Conservation (phyloP, 768 basidiomycete genomes). For the Trametes meyenii region DNA sequence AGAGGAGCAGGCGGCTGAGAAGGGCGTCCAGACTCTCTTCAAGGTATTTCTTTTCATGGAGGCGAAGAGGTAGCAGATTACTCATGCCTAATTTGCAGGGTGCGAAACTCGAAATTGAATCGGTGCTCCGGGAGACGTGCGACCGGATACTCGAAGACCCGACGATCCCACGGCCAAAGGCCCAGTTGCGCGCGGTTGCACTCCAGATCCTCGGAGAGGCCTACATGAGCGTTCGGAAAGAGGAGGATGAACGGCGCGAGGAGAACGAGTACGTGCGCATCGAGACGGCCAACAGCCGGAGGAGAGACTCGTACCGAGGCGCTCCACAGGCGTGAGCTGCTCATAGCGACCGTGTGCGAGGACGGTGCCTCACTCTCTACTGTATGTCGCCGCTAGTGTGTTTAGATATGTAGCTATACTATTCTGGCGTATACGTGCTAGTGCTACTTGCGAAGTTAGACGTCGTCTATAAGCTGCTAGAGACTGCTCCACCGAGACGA, state of each 20-base stretch:
- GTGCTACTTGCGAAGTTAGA: no score
- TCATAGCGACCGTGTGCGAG: background rate
- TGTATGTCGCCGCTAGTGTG: background rate
- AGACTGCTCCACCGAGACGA: background rate
- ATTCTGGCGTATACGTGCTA: background rate
- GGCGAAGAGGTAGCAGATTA: background rate
- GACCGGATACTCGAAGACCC: slow-evolving; percentile 74
- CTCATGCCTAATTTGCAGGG: slow-evolving; percentile 50
- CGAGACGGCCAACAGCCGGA: slow-evolving; percentile 71
- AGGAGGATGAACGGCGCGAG: slow-evolving; percentile 46
- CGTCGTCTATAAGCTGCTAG: no score
- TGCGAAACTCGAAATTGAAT: slow-evolving; percentile 89
- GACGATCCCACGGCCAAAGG: slow-evolving; percentile 53
- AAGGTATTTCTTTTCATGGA: slow-evolving; percentile 51
- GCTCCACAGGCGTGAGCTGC: background rate
- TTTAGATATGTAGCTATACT: background rate
- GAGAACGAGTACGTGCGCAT: slow-evolving; percentile 84
- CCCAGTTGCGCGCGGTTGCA: slow-evolving; percentile 75
- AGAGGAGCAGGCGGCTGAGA: slow-evolving; percentile 93
- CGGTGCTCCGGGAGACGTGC: slow-evolving; percentile 85
- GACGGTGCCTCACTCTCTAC: background rate
- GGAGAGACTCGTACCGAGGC: slow-evolving; percentile 35
- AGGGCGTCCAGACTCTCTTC: slow-evolving; percentile 88
- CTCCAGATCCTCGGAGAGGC: slow-evolving; percentile 85
- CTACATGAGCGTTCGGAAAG: slow-evolving; percentile 71